Evolutionary conservation across 2,329 filamentous ascomycete genomes (phyloP).

Genomic region (Torrubiellomyces zombiae): DNA sequence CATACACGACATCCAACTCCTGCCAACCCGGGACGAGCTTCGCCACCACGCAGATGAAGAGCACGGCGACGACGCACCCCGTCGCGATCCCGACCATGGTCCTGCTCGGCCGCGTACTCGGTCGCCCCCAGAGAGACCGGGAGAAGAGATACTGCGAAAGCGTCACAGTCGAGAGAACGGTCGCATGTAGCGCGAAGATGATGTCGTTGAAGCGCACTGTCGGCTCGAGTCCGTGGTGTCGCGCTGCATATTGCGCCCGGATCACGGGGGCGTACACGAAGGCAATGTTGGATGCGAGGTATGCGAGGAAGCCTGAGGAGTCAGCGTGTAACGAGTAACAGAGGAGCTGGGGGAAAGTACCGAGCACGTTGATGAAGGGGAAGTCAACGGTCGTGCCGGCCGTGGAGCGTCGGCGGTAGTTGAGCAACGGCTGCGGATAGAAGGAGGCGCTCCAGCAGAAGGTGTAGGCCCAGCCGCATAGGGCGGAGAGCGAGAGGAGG

Average conservation of each 20-base stretch:
- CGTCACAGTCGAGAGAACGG: conserved; percentile 54
- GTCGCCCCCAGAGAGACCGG: conserved; percentile 57
- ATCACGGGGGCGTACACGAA: conserved; percentile 71
- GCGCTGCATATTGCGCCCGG: conserved; percentile 64
- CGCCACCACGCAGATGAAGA: conserved; percentile 27
- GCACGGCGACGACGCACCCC: conserved; percentile 48
- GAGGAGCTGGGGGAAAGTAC: conserved; percentile 16
- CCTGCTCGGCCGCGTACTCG: conserved; percentile 36
- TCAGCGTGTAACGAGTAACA: too few species aligned
- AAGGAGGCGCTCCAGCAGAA: conserved; percentile 74
- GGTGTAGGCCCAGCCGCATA: conserved; percentile 64
- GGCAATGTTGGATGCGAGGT: conserved; percentile 55
- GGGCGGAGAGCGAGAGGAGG: conserved; percentile 32
- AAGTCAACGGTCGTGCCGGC: conserved; percentile 79
- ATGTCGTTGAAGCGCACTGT: conserved; percentile 86
- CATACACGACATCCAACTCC: conserved; percentile 46
- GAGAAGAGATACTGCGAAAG: conserved; percentile 67
- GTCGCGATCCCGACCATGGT: conserved; percentile 52
- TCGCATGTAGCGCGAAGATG: conserved; percentile 68
- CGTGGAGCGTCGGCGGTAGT: conserved; percentile 61
- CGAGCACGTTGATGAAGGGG: conserved; percentile 53
- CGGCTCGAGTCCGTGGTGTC: conserved; percentile 59
- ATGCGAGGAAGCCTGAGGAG: conserved; percentile 50
- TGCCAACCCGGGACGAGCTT: conserved; percentile 31
- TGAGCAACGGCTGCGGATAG: conserved; percentile 78